Evolutionary conservation across 1,139 yeast genomes (phyloP), one percentile per base, ranked within the genome.

Genomic region (Kodamaea sp.): DNA sequence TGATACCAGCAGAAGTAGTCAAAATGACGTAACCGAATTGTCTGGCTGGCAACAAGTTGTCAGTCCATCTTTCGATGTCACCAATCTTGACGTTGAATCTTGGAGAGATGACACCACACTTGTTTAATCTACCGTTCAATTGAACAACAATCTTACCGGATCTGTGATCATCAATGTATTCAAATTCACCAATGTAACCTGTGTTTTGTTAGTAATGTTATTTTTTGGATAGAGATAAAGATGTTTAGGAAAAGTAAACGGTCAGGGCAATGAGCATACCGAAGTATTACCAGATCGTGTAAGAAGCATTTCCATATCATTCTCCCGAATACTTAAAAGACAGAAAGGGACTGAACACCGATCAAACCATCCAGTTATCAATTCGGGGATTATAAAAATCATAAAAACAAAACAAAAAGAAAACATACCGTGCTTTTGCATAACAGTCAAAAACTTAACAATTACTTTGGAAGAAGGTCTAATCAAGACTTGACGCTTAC

Each of bases 381-480:
- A 81, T 78, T 82, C 90, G 94, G 92, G 65, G 67, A 38, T 33
- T 31, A 38, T 40, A 42, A 35, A 35, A 24, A 15, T 27, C 23
- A 38, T 20, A 22, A 32, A 20, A 26, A 12, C 8, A 25, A 28
- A 35, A 32, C 9, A 39, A 28, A 31, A 32, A 32, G 28, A n/a
- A 34, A 35, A 51, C 54, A 49, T 49, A 50, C 54, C 96, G 72
- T 92, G 97, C 79, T 82, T 88, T 79, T 92, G 98, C 87, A 92
- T 90, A 57, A 92, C 98, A 64, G 88, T 81, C 73, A 92, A 79
- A 73, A 90, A 92, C 77, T 89, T 92, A 79, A 92, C 78, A 73
- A 92, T 89, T 59, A 92, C 98, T 81, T 92, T 92, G 65, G 98
- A 92, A 41, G 97, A 90, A 55, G 98, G 98, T 83, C 98, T 88